Base-by-base conservation (phyloP, 2,329 filamentous ascomycete genomes). In the Dryadomyces quercivorus region DNA sequence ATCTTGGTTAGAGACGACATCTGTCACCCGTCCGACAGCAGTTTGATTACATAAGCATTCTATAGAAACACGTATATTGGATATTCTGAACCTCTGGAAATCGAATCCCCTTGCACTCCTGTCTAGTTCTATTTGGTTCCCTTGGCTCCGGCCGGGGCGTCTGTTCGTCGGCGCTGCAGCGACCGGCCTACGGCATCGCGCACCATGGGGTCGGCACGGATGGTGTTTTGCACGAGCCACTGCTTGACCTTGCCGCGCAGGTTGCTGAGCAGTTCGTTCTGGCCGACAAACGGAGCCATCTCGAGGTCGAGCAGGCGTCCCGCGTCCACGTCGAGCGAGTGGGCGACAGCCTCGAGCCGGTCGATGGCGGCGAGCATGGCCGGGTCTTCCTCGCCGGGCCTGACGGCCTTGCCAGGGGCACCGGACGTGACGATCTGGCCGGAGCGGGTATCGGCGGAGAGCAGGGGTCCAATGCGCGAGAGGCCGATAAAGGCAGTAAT, bases 191-290 rank as follows among this genome's bases (percentile, higher is more conserved):
- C 75, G 0, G 90, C 90, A 67, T 88, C 84, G 61, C 84, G 78
- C 9, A 97, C 92, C 70, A 92, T 88, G 1, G 84, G 84, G 67
- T 92, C 87, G 50, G 79, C 81, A 60, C 82, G 78, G 57, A 94
- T 86, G 15, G 84, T 91, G 64, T 94, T 94, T 67, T 94, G 83
- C 51, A 96, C 82, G 61, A 97, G 73, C 78, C 89, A 95, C 63
- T 93, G 88, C 69, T 84, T 86, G 70, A 96, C 79, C 62, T 85
- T 86, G 44, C 77, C 76, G 58, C 82, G 78, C 63, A 94, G 70
- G 56, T 81, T 81, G 47, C 73, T 74, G 49, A 85, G 72, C n/a
- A 74, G 75, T 57, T 79, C 76, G 40, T 77, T 71, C 63, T 94
- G 85, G n/a, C 83, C 84, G 51, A 76, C 80, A 68, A 90, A 96